Evolutionary conservation across 2,329 filamentous ascomycete species (phyloP).

Genomic region (Arthrobotrys megalospora): DNA sequence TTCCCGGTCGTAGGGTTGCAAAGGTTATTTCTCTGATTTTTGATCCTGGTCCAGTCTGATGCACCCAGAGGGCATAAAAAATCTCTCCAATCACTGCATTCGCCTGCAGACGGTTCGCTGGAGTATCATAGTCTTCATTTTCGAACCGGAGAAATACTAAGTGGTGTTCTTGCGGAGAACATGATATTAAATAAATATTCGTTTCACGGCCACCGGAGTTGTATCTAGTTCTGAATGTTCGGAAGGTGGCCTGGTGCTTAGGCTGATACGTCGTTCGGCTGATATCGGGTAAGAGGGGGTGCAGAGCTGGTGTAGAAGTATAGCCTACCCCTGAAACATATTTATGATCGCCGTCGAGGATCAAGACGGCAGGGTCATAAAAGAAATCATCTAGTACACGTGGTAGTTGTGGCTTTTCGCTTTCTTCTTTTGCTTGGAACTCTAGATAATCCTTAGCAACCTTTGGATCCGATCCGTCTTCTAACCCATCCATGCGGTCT

Average conservation of each 20-base stretch:
- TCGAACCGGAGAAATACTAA: constrained; percentile 9
- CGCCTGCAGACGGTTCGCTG: not conserved
- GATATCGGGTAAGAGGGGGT: constrained; percentile 2
- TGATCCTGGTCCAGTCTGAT: not conserved
- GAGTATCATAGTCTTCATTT: not conserved
- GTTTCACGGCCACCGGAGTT: not conserved
- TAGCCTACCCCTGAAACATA: not conserved
- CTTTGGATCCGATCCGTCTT: no score
- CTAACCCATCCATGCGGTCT: no score
- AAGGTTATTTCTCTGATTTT: not conserved
- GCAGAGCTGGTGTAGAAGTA: not conserved
- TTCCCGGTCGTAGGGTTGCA: not conserved
- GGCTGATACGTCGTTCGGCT: not conserved
- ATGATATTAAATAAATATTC: constrained; percentile 1
- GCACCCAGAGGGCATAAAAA: not conserved
- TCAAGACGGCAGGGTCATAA: no score
- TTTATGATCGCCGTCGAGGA: no score
- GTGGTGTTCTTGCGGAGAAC: constrained; percentile 1
- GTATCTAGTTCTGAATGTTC: not conserved
- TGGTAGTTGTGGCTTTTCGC: no score
- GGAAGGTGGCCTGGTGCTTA: not conserved
- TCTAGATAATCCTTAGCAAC: no score
- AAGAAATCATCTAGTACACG: no score
- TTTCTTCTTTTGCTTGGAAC: no score
- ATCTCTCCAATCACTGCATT: not conserved